Conservation (phyloP, 2,329 filamentous ascomycete species). For the Fusarium anguioides region DNA sequence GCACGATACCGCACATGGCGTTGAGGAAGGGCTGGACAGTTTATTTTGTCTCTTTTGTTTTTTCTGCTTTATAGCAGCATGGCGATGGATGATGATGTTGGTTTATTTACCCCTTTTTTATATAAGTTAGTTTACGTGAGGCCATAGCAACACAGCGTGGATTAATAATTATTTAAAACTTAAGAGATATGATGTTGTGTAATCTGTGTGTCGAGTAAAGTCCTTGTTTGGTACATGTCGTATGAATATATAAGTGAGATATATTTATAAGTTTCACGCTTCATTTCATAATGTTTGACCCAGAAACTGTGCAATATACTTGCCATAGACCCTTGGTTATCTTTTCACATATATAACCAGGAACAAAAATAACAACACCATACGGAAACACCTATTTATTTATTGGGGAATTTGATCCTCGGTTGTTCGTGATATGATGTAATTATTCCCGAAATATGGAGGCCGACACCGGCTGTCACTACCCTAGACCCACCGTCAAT, state of each 20-base stretch:
- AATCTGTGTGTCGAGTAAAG: background rate
- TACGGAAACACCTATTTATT: background rate
- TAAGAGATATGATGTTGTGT: no score
- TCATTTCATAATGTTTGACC: no score
- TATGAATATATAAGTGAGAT: no score
- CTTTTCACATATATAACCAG: background rate
- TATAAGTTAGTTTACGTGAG: constrained; percentile 30
- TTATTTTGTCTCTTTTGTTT: constrained; percentile 35
- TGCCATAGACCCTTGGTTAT: no score
- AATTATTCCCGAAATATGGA: background rate
- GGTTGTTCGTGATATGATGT: background rate
- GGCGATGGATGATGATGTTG: constrained; percentile 49
- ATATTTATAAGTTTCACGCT: no score
- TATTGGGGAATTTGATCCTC: background rate
- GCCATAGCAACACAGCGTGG: constrained; percentile 8
- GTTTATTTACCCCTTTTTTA: constrained; percentile 20
- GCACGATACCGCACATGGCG: constrained; percentile 45
- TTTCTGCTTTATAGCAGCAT: constrained; percentile 46
- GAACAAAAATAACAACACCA: background rate
- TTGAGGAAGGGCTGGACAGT: constrained; percentile 46
- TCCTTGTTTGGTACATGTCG: no score
- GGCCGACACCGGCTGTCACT: constrained; percentile 4
- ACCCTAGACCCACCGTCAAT: constrained; percentile 39
- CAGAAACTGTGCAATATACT: no score
- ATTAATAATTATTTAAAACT: constrained; percentile 15